phyloP scores from a whole-genome alignment of 768 basidiomycete species.

The Podaxis sp. region DNA sequence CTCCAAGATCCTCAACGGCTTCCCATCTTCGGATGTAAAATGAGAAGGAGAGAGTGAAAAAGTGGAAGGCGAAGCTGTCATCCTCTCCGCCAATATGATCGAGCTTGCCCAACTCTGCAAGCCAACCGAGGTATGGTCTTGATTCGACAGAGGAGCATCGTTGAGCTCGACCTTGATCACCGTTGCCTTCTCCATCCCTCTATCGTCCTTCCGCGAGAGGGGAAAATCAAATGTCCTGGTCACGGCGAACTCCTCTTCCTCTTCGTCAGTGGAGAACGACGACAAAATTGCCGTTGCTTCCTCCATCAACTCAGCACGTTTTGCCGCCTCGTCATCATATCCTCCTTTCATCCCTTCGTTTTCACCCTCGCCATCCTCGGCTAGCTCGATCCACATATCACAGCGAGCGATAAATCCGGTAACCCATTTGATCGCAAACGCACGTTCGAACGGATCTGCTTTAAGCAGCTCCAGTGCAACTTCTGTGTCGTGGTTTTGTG shows the following conservation, averaged over 20 bases:
- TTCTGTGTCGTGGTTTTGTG: constrained; percentile 20
- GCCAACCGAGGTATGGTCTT: constrained; percentile 79
- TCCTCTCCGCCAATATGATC: constrained; percentile 65
- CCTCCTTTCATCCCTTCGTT: constrained; percentile 1
- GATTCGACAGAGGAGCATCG: constrained; percentile 61
- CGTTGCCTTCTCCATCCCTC: constrained; percentile 9
- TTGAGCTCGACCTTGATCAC: constrained; percentile 58
- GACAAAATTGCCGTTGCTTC: constrained; percentile 59
- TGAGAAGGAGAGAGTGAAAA: constrained; percentile 25
- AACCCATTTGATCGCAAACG: constrained; percentile 72
- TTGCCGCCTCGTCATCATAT: constrained; percentile 36
- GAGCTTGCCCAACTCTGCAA: constrained; percentile 85
- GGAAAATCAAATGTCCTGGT: constrained; percentile 56
- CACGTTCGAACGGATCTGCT: constrained; percentile 64
- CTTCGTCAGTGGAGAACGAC: constrained; percentile 43
- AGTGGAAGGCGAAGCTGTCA: constrained; percentile 49
- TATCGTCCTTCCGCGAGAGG: constrained; percentile 16
- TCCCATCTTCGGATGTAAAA: not conserved
- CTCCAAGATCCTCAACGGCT: constrained; percentile 57
- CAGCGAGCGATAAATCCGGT: constrained; percentile 67
- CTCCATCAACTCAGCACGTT: constrained; percentile 48
- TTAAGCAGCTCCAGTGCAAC: constrained; percentile 48
- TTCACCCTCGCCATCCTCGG: not conserved
- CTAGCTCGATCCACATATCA: constrained; percentile 45
- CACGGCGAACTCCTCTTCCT: constrained; percentile 42